Conservation (phyloP, 23 red algal genomes). For the Gracilaria gracilis region DNA sequence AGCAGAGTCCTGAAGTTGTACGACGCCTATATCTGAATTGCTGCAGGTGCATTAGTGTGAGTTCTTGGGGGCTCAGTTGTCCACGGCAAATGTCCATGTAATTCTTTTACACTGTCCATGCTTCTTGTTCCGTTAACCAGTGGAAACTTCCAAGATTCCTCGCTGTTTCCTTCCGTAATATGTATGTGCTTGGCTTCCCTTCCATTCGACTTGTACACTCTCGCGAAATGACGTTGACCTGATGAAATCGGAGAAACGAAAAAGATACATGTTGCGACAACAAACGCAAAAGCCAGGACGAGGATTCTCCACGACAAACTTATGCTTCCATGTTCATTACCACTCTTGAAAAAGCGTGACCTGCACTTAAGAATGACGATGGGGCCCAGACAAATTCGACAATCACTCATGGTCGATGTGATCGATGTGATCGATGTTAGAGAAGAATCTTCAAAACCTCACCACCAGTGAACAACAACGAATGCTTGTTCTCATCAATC, state of each 20-base stretch:
- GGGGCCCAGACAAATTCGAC: not conserved
- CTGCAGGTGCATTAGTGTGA: constrained; percentile 21
- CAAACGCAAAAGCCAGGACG: not conserved
- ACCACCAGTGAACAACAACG: not conserved
- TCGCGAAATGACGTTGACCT: not conserved
- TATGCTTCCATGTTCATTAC: not conserved
- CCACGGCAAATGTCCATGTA: not conserved
- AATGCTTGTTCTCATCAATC: not conserved
- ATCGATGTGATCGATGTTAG: not conserved
- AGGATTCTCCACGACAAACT: not conserved
- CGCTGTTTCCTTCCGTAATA: not conserved
- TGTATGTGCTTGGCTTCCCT: not conserved
- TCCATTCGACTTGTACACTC: not conserved
- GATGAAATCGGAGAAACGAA: not conserved
- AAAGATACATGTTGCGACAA: not conserved
- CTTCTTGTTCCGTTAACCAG: not conserved
- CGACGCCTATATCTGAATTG: not conserved
- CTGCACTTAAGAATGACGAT: not conserved
- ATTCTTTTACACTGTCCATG: not conserved
- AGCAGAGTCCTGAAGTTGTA: not conserved
- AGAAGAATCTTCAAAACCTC: not conserved
- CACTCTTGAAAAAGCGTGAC: not conserved
- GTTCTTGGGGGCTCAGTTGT: constrained; percentile 8
- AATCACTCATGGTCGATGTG: not conserved
- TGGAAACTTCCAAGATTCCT: not conserved